A percentile compares a stretch with the other conserved stretches of the same genome.
These are phyloP conservation scores for Recurvomyces mirabilis DNA, from an alignment of 495 filamentous ascomycete species.

Conservation along the genomic window DNA sequence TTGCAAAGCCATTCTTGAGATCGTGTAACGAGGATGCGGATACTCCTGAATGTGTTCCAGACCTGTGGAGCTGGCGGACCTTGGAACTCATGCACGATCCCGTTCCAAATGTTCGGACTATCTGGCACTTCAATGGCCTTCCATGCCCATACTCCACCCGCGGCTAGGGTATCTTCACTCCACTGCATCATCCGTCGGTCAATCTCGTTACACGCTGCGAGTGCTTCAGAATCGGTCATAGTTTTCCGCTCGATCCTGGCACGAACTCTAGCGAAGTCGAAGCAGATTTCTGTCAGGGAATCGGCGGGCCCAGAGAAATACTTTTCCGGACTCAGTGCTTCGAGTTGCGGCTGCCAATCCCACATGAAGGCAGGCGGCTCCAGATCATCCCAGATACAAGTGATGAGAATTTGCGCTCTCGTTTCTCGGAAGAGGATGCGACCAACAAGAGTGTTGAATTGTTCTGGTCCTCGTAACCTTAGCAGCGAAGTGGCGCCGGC, in stretches of 20 bases:
- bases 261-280: constrained; percentile 14
- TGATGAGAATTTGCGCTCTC: constrained; percentile 10
- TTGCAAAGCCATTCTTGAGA: constrained; percentile 12
- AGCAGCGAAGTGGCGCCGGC: constrained; percentile 15
- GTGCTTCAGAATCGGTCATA: constrained; percentile 1
- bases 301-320: constrained; percentile 4
- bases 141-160: constrained; percentile 4
- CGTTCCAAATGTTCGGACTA: constrained; percentile 18
- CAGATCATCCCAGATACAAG: constrained; percentile 18
- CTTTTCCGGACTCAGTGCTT: neutral
- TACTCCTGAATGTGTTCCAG: constrained; percentile 11
- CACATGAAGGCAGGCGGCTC: constrained; percentile 11
- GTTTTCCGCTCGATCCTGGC: constrained; percentile 1
- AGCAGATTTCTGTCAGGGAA: constrained; percentile 5
- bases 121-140: constrained; percentile 11
- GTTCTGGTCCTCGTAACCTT: constrained; percentile 10
- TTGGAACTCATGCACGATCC: constrained; percentile 8
- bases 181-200: constrained; percentile 11
- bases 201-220: neutral
- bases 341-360: constrained; percentile 11
- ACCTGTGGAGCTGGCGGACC: neutral
- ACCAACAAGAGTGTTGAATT: constrained; percentile 12
- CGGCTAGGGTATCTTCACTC: constrained; percentile 1
- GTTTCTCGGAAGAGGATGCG: constrained; percentile 16
- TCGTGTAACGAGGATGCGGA: constrained; percentile 13